These are phyloP conservation scores for Kuraishia molischiana DNA, from an alignment of 805 yeast species.

Conservation along the genomic window DNA sequence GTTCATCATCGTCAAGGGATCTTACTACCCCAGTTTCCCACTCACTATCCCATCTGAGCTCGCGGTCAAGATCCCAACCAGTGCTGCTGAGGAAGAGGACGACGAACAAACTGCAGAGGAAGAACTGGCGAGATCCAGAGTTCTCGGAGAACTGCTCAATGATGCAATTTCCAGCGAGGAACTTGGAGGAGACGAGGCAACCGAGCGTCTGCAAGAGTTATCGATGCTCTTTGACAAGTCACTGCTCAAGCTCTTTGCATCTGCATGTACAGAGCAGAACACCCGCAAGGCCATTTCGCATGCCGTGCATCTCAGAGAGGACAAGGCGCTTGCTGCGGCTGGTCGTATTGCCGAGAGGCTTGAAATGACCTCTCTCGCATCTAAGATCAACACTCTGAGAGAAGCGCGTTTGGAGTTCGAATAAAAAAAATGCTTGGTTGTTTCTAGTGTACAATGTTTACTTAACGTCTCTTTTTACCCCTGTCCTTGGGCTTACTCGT, in stretches of 20 bases:
- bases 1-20: conserved; percentile 68
- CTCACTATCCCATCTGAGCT: conserved; percentile 77
- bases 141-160: conserved; percentile 50
- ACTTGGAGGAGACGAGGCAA: conserved; percentile 22
- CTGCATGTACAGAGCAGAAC: conserved; percentile 60
- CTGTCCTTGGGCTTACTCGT: conserved; percentile 14
- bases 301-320: conserved; percentile 60
- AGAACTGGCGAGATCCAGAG: conserved; percentile 46
- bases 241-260: conserved; percentile 65
- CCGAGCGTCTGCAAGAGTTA: conserved; percentile 42
- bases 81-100: conserved; percentile 17
- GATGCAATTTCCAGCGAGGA: conserved; percentile 40
- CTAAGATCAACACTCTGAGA: conserved; percentile 41
- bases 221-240: conserved; percentile 64
- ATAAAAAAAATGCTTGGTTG: not conserved
- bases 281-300: conserved; percentile 59
- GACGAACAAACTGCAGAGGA: conserved; percentile 44
- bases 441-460: not conserved
- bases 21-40: conserved; percentile 70
- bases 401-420: conserved; percentile 33
- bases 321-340: conserved; percentile 78
- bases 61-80: conserved; percentile 58
- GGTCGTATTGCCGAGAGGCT: conserved; percentile 73
- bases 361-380: conserved; percentile 41
- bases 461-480: conserved; percentile 1